Conservation (phyloP, 2,329 filamentous ascomycete genomes). For the Aspergillus vadensis region DNA sequence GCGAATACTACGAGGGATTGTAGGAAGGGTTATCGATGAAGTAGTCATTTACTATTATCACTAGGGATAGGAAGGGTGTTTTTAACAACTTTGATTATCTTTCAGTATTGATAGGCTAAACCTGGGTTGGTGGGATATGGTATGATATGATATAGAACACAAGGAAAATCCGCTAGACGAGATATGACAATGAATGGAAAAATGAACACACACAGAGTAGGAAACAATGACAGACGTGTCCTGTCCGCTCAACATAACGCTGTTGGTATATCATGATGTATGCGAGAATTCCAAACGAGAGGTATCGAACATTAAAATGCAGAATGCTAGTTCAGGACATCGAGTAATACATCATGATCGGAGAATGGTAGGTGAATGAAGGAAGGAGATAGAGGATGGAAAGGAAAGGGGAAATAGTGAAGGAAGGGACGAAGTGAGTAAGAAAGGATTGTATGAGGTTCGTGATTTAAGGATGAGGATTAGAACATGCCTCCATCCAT, state of each 20-base stretch:
- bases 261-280: slow-evolving; percentile 24
- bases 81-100: neutral
- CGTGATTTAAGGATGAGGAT: slow-evolving; percentile 7
- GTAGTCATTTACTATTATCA: no score
- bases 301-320: slow-evolving; percentile 9
- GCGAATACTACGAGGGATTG: no score
- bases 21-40: no score
- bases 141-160: neutral
- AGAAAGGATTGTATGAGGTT: slow-evolving; percentile 6
- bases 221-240: slow-evolving; percentile 3
- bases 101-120: neutral
- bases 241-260: slow-evolving; percentile 22
- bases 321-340: slow-evolving; percentile 9
- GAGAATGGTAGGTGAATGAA: neutral
- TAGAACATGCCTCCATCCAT: slow-evolving; percentile 45
- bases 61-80: no score
- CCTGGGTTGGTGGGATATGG: no score
- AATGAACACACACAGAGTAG: slow-evolving; percentile 8
- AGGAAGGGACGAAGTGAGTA: slow-evolving; percentile 3
- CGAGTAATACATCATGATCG: slow-evolving; percentile 10
- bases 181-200: neutral
- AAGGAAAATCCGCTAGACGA: neutral
- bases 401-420: neutral
- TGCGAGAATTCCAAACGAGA: slow-evolving; percentile 16
- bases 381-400: slow-evolving; percentile 7